Evolutionary conservation across 177 flowering plant genomes (phyloP).

Genomic region (Vitis hybrid): DNA sequence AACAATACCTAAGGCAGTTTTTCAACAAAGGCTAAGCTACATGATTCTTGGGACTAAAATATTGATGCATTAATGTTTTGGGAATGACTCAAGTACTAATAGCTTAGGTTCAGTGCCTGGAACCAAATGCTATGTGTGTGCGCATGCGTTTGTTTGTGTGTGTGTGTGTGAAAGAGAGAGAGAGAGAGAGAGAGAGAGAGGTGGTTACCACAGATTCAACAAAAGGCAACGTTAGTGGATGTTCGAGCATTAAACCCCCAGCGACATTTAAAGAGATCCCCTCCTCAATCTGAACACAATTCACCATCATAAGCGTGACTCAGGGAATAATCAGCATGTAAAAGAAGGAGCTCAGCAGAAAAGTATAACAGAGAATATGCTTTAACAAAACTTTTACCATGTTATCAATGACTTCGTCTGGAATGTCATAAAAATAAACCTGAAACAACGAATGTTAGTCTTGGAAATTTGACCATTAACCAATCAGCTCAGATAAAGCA

Average conservation of each 20-base stretch:
- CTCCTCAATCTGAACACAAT: slow-evolving; percentile 65
- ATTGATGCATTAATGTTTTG: neutral
- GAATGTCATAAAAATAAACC: slow-evolving; percentile 85
- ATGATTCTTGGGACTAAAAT: neutral
- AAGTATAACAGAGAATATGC: neutral
- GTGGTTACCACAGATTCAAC: slow-evolving; percentile 58
- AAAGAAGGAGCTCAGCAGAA: neutral
- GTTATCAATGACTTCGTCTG: slow-evolving; percentile 71
- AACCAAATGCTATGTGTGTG: neutral
- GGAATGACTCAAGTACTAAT: neutral
- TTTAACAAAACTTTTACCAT: slow-evolving; percentile 50
- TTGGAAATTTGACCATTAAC: neutral
- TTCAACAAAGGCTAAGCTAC: neutral
- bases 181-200: slow-evolving; percentile 19
- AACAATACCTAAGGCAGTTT: neutral
- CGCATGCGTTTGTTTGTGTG: neutral
- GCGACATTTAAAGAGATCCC: slow-evolving; percentile 73
- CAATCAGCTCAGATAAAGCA: neutral
- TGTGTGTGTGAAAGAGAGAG: neutral
- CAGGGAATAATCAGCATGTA: neutral
- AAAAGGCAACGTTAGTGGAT: slow-evolving; percentile 66
- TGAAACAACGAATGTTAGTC: slow-evolving; percentile 25
- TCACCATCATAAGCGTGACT: neutral
- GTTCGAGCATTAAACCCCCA: slow-evolving; percentile 86
- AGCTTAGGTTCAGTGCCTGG: neutral